Evolutionary conservation across 352 stramenopile genomes (phyloP).

Genomic region (Phytophthora pinifolia): DNA sequence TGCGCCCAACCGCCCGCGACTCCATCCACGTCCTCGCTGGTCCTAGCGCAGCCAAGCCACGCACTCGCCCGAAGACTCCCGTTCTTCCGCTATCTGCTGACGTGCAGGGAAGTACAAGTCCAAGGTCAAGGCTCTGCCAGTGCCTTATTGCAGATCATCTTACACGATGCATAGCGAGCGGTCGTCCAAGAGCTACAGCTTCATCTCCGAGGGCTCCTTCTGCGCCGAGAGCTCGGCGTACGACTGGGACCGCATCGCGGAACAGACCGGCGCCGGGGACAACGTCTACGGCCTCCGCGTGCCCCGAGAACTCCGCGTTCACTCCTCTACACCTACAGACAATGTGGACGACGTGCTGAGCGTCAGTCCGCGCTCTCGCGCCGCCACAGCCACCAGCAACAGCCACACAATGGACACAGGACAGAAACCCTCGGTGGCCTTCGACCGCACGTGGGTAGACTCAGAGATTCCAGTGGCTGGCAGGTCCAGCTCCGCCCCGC

Average conservation of each 20-base stretch:
- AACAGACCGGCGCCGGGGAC: conserved; percentile 18
- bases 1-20: no score
- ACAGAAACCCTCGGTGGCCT: conserved; percentile 61
- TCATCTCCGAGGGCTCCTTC: conserved; percentile 84
- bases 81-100: conserved; percentile 8
- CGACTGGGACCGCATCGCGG: conserved; percentile 41
- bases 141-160: neutral
- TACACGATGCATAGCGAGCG: conserved; percentile 29
- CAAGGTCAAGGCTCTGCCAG: no score
- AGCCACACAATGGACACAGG: conserved; percentile 1
- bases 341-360: conserved; percentile 27
- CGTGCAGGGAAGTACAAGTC: no score
- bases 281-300: conserved; percentile 24
- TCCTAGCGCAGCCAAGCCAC: neutral
- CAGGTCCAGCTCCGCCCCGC: conserved; percentile 58
- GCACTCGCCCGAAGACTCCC: neutral
- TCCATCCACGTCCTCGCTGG: neutral
- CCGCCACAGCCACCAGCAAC: conserved; percentile 16
- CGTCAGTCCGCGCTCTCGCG: conserved; percentile 14
- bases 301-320: conserved; percentile 23
- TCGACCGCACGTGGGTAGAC: conserved; percentile 47
- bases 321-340: conserved; percentile 30
- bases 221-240: conserved; percentile 33
- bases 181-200: conserved; percentile 68
- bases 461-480: conserved; percentile 58